Evolutionary conservation across 2,329 filamentous ascomycete species (phyloP).

Genomic region (Alternaria postmessia): DNA sequence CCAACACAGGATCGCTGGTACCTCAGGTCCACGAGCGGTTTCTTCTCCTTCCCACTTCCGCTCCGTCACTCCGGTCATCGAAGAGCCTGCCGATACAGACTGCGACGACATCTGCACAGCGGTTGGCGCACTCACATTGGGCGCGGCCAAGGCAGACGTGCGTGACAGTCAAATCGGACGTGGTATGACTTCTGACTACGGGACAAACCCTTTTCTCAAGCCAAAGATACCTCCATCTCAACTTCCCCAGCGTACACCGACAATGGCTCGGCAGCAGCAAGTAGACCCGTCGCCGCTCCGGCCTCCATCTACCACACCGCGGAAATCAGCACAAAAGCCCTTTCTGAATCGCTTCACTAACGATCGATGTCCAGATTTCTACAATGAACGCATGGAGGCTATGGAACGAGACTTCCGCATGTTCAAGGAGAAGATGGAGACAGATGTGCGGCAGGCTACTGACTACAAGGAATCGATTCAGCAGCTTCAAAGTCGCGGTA

Average conservation of each 20-base stretch:
- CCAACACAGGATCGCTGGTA: slow-evolving; percentile 23
- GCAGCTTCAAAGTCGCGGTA: slow-evolving; percentile 78
- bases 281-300: slow-evolving; percentile 21
- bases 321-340: slow-evolving; percentile 54
- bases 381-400: slow-evolving; percentile 77
- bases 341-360: slow-evolving; percentile 81
- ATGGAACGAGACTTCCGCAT: slow-evolving; percentile 77
- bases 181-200: slow-evolving; percentile 41
- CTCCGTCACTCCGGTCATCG: slow-evolving; percentile 35
- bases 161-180: slow-evolving; percentile 32
- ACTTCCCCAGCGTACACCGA: slow-evolving; percentile 37
- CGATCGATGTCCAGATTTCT: slow-evolving; percentile 73
- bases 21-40: slow-evolving; percentile 27
- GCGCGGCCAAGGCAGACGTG: slow-evolving; percentile 28
- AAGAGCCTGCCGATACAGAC: slow-evolving; percentile 42
- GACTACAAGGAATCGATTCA: slow-evolving; percentile 77
- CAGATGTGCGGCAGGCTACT: slow-evolving; percentile 72
- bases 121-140: slow-evolving; percentile 38
- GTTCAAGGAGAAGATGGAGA: slow-evolving; percentile 76
- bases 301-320: slow-evolving; percentile 28
- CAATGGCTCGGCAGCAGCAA: slow-evolving; percentile 27
- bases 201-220: slow-evolving; percentile 32
- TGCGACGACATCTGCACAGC: slow-evolving; percentile 36
- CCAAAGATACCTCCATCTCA: slow-evolving; percentile 28
- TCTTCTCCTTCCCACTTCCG: slow-evolving; percentile 37